A percentile compares a stretch with the other conserved stretches of the same genome.
These are phyloP conservation scores for Trametes meyenii DNA, from an alignment of 768 basidiomycete species.

Conservation along the genomic window DNA sequence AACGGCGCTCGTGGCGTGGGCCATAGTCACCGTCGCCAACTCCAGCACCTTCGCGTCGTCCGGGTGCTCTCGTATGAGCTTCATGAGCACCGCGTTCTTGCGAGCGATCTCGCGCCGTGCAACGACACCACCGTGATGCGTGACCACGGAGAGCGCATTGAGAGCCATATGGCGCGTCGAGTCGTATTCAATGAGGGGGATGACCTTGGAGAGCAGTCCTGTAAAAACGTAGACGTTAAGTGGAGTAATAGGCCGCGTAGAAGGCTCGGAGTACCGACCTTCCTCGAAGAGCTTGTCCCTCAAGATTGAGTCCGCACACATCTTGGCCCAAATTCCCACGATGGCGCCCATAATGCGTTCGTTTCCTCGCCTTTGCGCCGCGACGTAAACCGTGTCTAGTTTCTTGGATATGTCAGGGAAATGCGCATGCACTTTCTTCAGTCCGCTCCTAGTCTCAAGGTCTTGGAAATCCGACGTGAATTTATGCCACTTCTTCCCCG, in stretches of 20 bases:
- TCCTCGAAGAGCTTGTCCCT: slow-evolving; percentile 60
- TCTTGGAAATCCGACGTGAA: slow-evolving; percentile 40
- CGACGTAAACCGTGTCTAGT: slow-evolving; percentile 51
- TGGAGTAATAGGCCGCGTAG: not conserved
- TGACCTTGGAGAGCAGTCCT: slow-evolving; percentile 61
- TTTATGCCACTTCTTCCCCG: not conserved
- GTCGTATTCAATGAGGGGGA: slow-evolving; percentile 54
- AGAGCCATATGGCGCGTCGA: slow-evolving; percentile 55
- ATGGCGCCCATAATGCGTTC: slow-evolving; percentile 57
- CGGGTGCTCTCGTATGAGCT: slow-evolving; percentile 50
- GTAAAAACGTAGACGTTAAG: not conserved
- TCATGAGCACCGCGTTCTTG: slow-evolving; percentile 44
- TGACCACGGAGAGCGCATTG: slow-evolving; percentile 57
- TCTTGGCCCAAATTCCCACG: slow-evolving; percentile 63
- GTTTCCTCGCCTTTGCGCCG: slow-evolving; percentile 41
- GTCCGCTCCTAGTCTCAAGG: slow-evolving; percentile 54
- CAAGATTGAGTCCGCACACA: slow-evolving; percentile 62
- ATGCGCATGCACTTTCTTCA: slow-evolving; percentile 64
- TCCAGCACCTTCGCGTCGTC: slow-evolving; percentile 55
- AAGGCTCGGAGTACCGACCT: slow-evolving; percentile 42
- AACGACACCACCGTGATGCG: slow-evolving; percentile 59
- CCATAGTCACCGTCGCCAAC: slow-evolving; percentile 51
- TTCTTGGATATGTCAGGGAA: slow-evolving; percentile 55
- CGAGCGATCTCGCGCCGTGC: slow-evolving; percentile 56
- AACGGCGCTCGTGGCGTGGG: slow-evolving; percentile 46